Evolutionary conservation across 352 stramenopile species (phyloP).

Genomic region (Phytophthora idaei): DNA sequence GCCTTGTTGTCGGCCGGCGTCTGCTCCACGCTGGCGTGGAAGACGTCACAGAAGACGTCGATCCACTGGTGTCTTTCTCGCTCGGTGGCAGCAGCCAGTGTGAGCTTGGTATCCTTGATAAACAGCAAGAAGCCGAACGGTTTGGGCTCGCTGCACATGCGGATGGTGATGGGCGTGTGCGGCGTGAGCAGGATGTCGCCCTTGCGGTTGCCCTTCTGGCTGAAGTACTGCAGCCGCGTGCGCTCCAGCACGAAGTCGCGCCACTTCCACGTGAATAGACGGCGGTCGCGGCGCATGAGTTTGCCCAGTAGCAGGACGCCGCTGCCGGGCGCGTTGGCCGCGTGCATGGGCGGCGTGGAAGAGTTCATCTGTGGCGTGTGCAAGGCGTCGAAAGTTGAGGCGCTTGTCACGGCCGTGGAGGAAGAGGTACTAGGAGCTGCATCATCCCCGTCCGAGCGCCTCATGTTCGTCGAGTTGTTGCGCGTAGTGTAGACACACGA

Average conservation of each 20-base stretch:
- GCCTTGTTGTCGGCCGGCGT: constrained; percentile 51
- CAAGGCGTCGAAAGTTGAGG: constrained; percentile 10
- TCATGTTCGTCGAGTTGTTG: constrained; percentile 33
- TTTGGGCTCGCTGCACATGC: constrained; percentile 72
- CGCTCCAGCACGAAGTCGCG: constrained; percentile 81
- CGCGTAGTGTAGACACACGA: background rate
- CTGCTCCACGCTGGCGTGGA: constrained; percentile 78
- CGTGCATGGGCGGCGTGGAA: constrained; percentile 10
- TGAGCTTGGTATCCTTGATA: constrained; percentile 83
- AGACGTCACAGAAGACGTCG: constrained; percentile 78
- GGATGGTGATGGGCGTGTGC: constrained; percentile 78
- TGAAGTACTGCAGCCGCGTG: constrained; percentile 78
- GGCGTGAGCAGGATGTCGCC: constrained; percentile 65
- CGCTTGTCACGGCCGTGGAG: background rate
- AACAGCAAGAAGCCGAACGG: constrained; percentile 76
- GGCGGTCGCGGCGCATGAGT: constrained; percentile 77
- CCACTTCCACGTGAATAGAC: constrained; percentile 86
- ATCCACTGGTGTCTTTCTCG: constrained; percentile 78
- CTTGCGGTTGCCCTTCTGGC: constrained; percentile 74
- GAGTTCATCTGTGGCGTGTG: constrained; percentile 16
- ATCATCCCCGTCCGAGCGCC: constrained; percentile 23
- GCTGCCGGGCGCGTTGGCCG: constrained; percentile 11
- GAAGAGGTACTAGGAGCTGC: constrained; percentile 1
- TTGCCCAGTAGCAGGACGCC: constrained; percentile 66
- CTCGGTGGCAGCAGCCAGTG: constrained; percentile 73